A percentile compares a stretch with the other conserved stretches of the same genome.
Conservation (phyloP, 176 grass and related monocot species). For the Zoysia japonica region DNA sequence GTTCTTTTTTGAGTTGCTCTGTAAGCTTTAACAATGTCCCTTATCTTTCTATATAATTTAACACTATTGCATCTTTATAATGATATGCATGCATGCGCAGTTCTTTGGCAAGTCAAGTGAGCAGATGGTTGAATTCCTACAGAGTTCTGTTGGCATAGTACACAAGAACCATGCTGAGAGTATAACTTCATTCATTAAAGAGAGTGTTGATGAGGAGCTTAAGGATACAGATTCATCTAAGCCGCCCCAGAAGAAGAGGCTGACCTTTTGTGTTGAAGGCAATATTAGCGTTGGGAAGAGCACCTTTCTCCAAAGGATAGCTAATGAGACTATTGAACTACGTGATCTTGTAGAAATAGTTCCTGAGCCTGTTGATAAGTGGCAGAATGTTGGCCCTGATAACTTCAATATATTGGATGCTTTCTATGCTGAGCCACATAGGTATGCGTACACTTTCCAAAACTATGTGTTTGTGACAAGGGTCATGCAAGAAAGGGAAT, state of each 20-base stretch:
- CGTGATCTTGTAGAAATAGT: constrained; percentile 96
- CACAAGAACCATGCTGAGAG: constrained; percentile 95
- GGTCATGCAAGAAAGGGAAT: constrained; percentile 98
- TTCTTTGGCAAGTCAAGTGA: constrained; percentile 77
- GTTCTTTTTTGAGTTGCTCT: not conserved
- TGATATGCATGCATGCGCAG: constrained; percentile 41
- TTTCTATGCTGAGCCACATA: constrained; percentile 83
- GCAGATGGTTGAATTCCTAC: constrained; percentile 94
- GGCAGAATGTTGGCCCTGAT: constrained; percentile 96
- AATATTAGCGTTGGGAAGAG: constrained; percentile 97
- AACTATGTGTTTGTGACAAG: constrained; percentile 99
- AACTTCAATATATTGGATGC: constrained; percentile 95
- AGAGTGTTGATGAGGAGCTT: constrained; percentile 77
- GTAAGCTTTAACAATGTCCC: constrained; percentile 5
- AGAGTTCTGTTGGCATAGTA: constrained; percentile 84
- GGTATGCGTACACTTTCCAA: constrained; percentile 98
- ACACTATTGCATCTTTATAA: not conserved
- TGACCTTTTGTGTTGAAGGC: constrained; percentile 98
- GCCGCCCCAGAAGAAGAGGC: constrained; percentile 57
- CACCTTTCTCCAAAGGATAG: constrained; percentile 92
- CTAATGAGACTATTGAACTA: constrained; percentile 94
- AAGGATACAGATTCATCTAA: constrained; percentile 55
- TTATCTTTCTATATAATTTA: not conserved
- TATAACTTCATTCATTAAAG: constrained; percentile 93
- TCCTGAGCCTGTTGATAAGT: constrained; percentile 85